Percentiles rank a stretch among this genome's conserved stretches.
Evolutionary conservation across 23 red algal genomes (phyloP).

Genomic region (Gracilariopsis chorda): DNA sequence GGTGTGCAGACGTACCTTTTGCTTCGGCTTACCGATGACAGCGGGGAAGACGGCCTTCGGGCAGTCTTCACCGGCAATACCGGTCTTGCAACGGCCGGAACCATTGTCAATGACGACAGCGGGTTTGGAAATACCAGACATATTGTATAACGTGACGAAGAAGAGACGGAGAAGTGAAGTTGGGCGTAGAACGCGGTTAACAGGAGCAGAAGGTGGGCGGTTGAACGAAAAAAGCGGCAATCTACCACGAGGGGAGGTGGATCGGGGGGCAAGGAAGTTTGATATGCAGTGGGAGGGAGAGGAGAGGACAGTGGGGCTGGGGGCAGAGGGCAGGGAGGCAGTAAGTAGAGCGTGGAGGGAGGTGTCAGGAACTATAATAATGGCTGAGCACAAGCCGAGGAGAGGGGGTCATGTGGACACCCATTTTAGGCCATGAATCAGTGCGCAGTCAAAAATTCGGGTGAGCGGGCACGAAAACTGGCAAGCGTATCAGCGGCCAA

Average conservation of each 20-base stretch:
- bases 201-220: neutral
- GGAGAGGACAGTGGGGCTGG: neutral
- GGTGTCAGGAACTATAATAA: constrained; percentile 24
- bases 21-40: constrained; percentile 95
- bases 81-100: constrained; percentile 97
- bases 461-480: constrained; percentile 25
- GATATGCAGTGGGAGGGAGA: neutral
- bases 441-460: neutral
- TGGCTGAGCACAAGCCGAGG: no score
- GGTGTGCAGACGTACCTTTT: constrained; percentile 54
- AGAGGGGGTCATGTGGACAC: neutral
- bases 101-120: constrained; percentile 99
- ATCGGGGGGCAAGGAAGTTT: neutral
- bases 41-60: constrained; percentile 98
- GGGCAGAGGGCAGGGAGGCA: neutral
- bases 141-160: neutral
- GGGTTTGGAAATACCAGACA: constrained; percentile 65
- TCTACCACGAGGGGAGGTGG: neutral
- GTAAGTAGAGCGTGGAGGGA: neutral
- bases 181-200: neutral
- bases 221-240: neutral
- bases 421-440: constrained; percentile 25
- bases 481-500: neutral
- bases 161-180: neutral
- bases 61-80: constrained; percentile 97